Base-by-base conservation (phyloP, 140 eudicot species). In the Stevia rebaudiana region DNA sequence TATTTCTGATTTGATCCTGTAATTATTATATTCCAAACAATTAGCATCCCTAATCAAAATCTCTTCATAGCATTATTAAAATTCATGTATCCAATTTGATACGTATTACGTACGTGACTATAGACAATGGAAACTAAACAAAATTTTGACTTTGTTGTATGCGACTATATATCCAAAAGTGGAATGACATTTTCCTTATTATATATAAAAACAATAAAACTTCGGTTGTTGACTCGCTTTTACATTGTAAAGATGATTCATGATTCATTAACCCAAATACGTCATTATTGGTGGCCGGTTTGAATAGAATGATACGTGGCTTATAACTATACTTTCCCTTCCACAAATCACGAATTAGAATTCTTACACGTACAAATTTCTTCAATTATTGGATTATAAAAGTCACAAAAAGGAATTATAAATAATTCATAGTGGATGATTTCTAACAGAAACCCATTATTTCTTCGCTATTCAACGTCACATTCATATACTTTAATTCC, bases 381-480 rank as follows among this genome's bases (percentile, higher is more conserved):
- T 8, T 53, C 43, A 41, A 67, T 37, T 68, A 68, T 52, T 37
- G 25, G 46, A 53, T 53, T 6, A 37, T 52, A 39, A 36, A 67
- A 51, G 53, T 53, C 52, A 24, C 35, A 46, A 24, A 39, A 51
- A 64, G 49, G 13, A 46, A 24, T 39, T 5, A 11, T 65, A 67
- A 36, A 52, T 36, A 35, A 51, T 8, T n/a, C 39, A 67, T 12
- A 36, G 41, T 36, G 23, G 60, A 53, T 53, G 25, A 7, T 42
- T 66, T 67, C 40, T 53, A 53, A 68, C 65, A 53, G 73, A 67
- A 67, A 39, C 59, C 53, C 73, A 68, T 18, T n/a, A 53, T 51
- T 52, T 53, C 53, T 15, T 39, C 63, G 1, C 31, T 67, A 40
- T 36, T 30, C 16, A 24, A 52, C 60, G 60, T 52, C 37, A 11